Evolutionary conservation across 805 yeast species (phyloP).

Genomic region (Lipomyces chichibuensis): DNA sequence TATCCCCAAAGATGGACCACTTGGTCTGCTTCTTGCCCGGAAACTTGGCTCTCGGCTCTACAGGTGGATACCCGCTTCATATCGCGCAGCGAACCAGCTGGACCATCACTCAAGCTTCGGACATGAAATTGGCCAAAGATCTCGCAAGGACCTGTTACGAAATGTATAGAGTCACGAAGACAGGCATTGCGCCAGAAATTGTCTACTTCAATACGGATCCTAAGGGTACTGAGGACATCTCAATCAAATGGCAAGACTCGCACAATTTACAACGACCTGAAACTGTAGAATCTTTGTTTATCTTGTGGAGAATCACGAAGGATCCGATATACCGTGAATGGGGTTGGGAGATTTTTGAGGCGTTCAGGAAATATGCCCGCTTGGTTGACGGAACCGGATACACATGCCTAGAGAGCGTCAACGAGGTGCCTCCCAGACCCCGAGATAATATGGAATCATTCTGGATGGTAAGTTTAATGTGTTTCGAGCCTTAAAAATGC

Average conservation of each 20-base stretch:
- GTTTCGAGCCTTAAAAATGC: background rate
- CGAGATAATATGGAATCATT: constrained; percentile 85
- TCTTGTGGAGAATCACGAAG: constrained; percentile 75
- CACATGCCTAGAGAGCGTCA: constrained; percentile 69
- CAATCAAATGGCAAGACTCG: constrained; percentile 68
- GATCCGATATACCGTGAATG: constrained; percentile 74
- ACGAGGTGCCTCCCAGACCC: constrained; percentile 53
- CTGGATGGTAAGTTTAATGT: constrained; percentile 58
- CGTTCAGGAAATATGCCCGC: constrained; percentile 63
- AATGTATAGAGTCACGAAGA: constrained; percentile 72
- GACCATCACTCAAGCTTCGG: constrained; percentile 61
- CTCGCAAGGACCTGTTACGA: constrained; percentile 79
- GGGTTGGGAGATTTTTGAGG: constrained; percentile 85
- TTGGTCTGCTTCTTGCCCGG: constrained; percentile 92
- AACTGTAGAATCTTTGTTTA: constrained; percentile 85
- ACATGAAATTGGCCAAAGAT: constrained; percentile 71
- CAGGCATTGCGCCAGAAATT: constrained; percentile 88
- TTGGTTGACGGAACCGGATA: constrained; percentile 54
- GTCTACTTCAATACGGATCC: constrained; percentile 73
- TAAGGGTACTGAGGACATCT: constrained; percentile 57
- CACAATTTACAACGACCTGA: constrained; percentile 94
- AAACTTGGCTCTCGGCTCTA: constrained; percentile 83
- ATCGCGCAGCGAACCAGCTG: constrained; percentile 60
- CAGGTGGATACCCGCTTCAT: constrained; percentile 63
- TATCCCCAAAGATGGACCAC: constrained; percentile 85